These are phyloP conservation scores for Alternaria triticina DNA, from an alignment of 2,329 filamentous ascomycete species.

Conservation along the genomic window DNA sequence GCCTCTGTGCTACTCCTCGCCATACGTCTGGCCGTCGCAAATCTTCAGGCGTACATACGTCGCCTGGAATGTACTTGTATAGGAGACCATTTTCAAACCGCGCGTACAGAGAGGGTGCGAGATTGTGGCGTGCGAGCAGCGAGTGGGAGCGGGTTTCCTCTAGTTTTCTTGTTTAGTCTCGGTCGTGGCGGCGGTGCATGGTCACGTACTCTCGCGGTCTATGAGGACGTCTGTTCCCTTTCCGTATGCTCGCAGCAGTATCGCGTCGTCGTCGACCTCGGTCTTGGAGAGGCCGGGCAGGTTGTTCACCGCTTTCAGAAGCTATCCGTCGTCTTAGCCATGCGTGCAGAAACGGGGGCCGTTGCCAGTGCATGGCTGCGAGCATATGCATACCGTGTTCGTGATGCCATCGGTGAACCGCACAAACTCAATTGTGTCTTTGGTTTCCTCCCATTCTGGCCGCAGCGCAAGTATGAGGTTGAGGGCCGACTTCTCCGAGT, in stretches of 20 bases:
- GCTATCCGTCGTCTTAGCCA: slow-evolving; percentile 36
- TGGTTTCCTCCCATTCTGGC: slow-evolving; percentile 79
- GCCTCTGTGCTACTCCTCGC: slow-evolving; percentile 78
- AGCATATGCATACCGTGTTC: slow-evolving; percentile 71
- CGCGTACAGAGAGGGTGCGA: slow-evolving; percentile 86
- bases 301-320: slow-evolving; percentile 78
- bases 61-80: slow-evolving; percentile 87
- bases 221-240: slow-evolving; percentile 94
- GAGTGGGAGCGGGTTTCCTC: slow-evolving; percentile 75
- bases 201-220: slow-evolving; percentile 80
- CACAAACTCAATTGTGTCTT: slow-evolving; percentile 80
- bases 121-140: slow-evolving; percentile 78
- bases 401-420: slow-evolving; percentile 98
- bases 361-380: background rate
- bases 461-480: slow-evolving; percentile 78
- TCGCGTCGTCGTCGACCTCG: slow-evolving; percentile 80
- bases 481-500: slow-evolving; percentile 79
- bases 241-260: slow-evolving; percentile 91
- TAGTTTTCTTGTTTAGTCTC: slow-evolving; percentile 38
- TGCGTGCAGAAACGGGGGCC: background rate
- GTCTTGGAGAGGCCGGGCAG: slow-evolving; percentile 73
- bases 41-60: slow-evolving; percentile 79
- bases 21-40: slow-evolving; percentile 78
- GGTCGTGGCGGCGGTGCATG: background rate
- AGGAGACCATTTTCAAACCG: slow-evolving; percentile 96